These are phyloP conservation scores for Agrocybe pediades DNA, from an alignment of 768 basidiomycete species.

Conservation along the genomic window DNA sequence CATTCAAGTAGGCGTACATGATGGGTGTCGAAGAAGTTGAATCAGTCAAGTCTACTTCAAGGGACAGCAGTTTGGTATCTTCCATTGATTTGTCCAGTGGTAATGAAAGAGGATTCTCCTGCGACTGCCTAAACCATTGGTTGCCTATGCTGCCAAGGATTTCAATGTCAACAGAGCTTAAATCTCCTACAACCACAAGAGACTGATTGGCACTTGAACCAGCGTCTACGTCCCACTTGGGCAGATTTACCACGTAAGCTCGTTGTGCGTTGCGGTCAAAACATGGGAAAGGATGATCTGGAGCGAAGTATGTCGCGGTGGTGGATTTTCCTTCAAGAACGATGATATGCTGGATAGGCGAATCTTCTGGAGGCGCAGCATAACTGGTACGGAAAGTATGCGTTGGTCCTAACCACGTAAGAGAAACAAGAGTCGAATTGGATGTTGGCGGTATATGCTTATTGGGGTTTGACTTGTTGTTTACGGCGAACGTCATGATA, in stretches of 20 bases:
- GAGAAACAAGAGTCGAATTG: conserved; percentile 47
- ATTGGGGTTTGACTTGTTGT: conserved; percentile 53
- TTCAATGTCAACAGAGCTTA: conserved; percentile 48
- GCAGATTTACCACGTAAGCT: conserved; percentile 37
- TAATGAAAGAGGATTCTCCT: conserved; percentile 56
- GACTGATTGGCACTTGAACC: conserved; percentile 35
- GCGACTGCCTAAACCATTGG: conserved; percentile 51
- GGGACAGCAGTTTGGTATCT: conserved; percentile 67
- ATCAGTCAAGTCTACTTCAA: conserved; percentile 69
- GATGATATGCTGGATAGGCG: conserved; percentile 46
- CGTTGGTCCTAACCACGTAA: conserved; percentile 69
- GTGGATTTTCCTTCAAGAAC: conserved; percentile 44
- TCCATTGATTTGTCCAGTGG: conserved; percentile 70
- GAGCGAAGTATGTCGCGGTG: conserved; percentile 36
- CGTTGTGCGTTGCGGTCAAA: conserved; percentile 39
- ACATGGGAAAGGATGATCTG: conserved; percentile 42
- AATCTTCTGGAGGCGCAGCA: conserved; percentile 36
- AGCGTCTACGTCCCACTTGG: conserved; percentile 48
- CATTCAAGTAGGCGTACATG: conserved; percentile 75
- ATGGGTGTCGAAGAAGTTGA: conserved; percentile 48
- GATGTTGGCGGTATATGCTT: conserved; percentile 64
- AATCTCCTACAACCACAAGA: conserved; percentile 48
- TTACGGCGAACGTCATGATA: conserved; percentile 66
- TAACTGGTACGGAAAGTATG: conserved; percentile 72
- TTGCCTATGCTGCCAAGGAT: conserved; percentile 40